These are phyloP conservation scores for Fusarium nanum DNA, from an alignment of 2,329 filamentous ascomycete species.

Conservation along the genomic window DNA sequence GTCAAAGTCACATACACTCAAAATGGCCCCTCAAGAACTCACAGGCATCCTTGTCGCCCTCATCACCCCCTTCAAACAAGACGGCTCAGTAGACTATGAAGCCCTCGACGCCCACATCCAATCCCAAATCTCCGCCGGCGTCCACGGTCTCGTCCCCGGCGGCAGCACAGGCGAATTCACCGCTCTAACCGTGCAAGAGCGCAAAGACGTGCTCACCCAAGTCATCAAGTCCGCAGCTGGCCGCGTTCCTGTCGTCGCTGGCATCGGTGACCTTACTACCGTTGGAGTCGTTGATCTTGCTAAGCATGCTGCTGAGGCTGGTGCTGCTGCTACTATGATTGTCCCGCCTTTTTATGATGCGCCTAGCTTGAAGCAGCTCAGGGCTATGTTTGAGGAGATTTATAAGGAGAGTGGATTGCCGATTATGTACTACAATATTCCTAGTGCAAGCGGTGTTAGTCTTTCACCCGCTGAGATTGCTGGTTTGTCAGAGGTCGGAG, in stretches of 20 bases:
- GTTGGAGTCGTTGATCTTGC: constrained; percentile 45
- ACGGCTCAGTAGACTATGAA: constrained; percentile 54
- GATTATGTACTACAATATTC: constrained; percentile 65
- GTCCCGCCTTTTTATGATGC: constrained; percentile 64
- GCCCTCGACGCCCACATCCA: constrained; percentile 56
- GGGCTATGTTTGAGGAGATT: constrained; percentile 56
- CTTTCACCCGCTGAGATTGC: constrained; percentile 58
- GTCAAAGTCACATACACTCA: too few relatives aligned
- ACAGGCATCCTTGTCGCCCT: constrained; percentile 61
- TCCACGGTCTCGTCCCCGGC: constrained; percentile 63
- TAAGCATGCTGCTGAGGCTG: constrained; percentile 50
- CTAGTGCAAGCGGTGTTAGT: constrained; percentile 57
- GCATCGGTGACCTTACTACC: constrained; percentile 59
- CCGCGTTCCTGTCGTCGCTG: constrained; percentile 56
- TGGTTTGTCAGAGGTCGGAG: constrained; percentile 57
- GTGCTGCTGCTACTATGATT: constrained; percentile 59
- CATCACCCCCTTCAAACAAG: constrained; percentile 60
- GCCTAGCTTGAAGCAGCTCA: constrained; percentile 49
- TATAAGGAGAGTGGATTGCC: constrained; percentile 55
- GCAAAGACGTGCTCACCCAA: constrained; percentile 57
- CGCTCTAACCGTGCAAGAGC: constrained; percentile 56
- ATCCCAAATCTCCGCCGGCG: constrained; percentile 56
- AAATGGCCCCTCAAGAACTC: constrained; percentile 44
- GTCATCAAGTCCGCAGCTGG: constrained; percentile 52
- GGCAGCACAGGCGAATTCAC: constrained; percentile 63